Base-by-base conservation (phyloP, 164 flowering plant species). In the Berberis vulgaris region DNA sequence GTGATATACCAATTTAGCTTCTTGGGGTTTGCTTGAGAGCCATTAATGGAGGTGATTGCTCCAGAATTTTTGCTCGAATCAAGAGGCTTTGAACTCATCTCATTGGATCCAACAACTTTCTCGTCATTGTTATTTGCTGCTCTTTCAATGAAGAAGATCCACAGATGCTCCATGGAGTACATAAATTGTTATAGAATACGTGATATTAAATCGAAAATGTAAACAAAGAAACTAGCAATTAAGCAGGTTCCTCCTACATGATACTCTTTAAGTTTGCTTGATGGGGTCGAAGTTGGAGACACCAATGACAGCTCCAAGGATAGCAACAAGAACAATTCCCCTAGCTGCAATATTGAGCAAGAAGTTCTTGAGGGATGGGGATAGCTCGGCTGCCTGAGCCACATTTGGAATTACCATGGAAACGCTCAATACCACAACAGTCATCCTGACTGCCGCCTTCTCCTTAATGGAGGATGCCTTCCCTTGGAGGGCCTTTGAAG, bases 241-340 rank as follows among this genome's bases (percentile, higher is more conserved):
- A 12, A 11, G n/a, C 10, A 52, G 10, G 2, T 6, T 3, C 54
- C n/a, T 52, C 54, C 54, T 7, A 52, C 4, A 52, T 52, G 3
- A 50, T 10, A 52, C 54, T 6, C 1, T 50, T 83, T 73, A 89
- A 71, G 59, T 69, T 53, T 89, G 57, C 80, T 87, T 89, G 64
- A 89, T 90, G 13, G 97, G 94, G 68, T 89, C 94, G 68, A 89
- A 89, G 79, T 87, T 89, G 71, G 91, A 53, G 44, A 89, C 91
- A 41, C 83, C 94, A 13, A 89, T 61, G 2, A 89, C 83, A n/a
- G 87, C 91, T 4, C 91, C 91, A 4, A 86, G 49, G 38, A 87
- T 46, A 5, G 53, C 91, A 12, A 26, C 72, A 3, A 84, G 73
- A 58, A 85, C 94, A 40, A 84, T 84, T 2, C 97, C 94, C 3